A percentile compares a stretch with the other conserved stretches of the same genome.
Conservation (phyloP, 768 basidiomycete species). For the Rossbeevera mucosa region DNA sequence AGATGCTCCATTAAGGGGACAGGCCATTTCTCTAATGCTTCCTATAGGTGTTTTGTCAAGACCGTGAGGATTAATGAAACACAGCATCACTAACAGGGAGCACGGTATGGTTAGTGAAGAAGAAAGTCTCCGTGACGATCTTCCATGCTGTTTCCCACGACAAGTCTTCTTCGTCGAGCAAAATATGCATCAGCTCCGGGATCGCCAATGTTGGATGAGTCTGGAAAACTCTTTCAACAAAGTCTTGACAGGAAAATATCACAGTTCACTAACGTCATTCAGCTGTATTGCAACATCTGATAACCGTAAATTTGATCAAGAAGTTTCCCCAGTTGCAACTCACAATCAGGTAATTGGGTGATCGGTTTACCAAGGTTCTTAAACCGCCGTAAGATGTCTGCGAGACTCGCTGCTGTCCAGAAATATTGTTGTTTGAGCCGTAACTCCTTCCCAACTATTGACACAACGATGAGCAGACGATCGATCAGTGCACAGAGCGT, state of each 20-base stretch:
- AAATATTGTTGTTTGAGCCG: conserved; percentile 97
- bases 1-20: conserved; percentile 82
- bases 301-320: conserved; percentile 3
- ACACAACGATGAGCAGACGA: background rate
- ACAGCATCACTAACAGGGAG: conserved; percentile 57
- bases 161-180: conserved; percentile 88
- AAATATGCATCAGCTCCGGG: conserved; percentile 89
- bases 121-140: conserved; percentile 86
- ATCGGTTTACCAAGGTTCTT: conserved; percentile 83
- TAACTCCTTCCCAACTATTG: conserved; percentile 74
- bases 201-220: conserved; percentile 96
- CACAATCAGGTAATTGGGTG: conserved; percentile 77
- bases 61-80: background rate
- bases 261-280: conserved; percentile 63
- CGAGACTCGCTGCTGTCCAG: conserved; percentile 84
- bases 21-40: conserved; percentile 89
- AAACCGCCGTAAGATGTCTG: conserved; percentile 90
- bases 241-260: background rate
- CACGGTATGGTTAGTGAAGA: conserved; percentile 95
- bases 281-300: conserved; percentile 87
- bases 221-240: conserved; percentile 33
- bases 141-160: conserved; percentile 82
- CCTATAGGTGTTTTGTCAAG: conserved; percentile 35
- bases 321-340: conserved; percentile 16
- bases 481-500: background rate